Evolutionary conservation across 495 filamentous ascomycete genomes (phyloP).

Genomic region (Penicillium angulare): DNA sequence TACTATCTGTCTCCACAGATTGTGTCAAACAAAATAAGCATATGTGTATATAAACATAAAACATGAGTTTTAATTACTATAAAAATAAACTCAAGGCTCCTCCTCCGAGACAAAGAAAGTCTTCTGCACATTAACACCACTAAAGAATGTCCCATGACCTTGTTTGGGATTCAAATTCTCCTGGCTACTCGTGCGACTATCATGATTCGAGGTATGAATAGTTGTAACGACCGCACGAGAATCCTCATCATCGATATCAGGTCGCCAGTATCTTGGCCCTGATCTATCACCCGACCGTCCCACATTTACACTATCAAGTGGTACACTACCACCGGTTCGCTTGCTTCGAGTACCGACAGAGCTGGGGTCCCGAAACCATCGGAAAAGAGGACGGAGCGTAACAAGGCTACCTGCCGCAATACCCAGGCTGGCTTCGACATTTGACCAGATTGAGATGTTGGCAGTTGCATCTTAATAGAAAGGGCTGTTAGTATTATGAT

Average conservation of each 20-base stretch:
- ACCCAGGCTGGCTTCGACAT: conserved; percentile 45
- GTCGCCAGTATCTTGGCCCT: conserved; percentile 32
- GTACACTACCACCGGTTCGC: conserved; percentile 29
- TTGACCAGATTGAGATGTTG: conserved; percentile 47
- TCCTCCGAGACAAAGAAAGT: conserved; percentile 37
- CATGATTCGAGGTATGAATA: conserved; percentile 27
- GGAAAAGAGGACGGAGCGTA: conserved; percentile 48
- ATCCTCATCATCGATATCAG: conserved; percentile 30
- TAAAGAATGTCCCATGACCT: conserved; percentile 14
- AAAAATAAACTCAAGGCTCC: conserved; percentile 2
- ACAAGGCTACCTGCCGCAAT: conserved; percentile 48
- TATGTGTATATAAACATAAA: too few relatives aligned
- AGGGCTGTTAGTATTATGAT: not conserved
- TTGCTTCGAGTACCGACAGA: conserved; percentile 28
- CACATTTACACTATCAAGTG: conserved; percentile 33
- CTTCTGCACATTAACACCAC: conserved; percentile 41
- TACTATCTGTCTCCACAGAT: too few relatives aligned
- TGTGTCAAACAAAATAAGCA: too few relatives aligned
- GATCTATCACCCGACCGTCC: conserved; percentile 16
- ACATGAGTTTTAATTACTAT: too few relatives aligned
- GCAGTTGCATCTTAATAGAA: conserved; percentile 36
- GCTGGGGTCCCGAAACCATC: conserved; percentile 40
- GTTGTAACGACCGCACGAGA: conserved; percentile 30
- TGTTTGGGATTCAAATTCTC: conserved; percentile 37
- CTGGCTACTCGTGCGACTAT: conserved; percentile 37